Percentiles rank a stretch among this genome's conserved stretches.
Conservation (phyloP, 805 yeast genomes). For the Monosporozyma unispora region DNA sequence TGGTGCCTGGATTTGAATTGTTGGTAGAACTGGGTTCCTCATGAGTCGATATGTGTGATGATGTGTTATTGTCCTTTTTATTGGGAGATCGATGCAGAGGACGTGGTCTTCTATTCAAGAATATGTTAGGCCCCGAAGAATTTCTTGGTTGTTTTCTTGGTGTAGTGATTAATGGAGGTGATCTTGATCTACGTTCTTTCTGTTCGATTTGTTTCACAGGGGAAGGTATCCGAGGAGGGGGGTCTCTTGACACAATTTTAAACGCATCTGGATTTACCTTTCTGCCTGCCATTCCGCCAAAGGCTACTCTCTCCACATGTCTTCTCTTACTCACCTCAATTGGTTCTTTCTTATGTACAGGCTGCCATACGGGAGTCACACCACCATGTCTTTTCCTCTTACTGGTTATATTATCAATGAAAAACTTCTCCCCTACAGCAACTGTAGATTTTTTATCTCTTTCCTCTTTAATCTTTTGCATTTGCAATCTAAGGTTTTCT, state of each 20-base stretch:
- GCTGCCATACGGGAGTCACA: not conserved
- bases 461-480: constrained; percentile 24
- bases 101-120: not conserved
- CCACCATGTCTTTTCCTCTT: not conserved
- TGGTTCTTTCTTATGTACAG: not conserved
- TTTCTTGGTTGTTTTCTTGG: not conserved
- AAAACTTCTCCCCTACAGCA: constrained; percentile 12
- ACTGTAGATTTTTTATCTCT: constrained; percentile 28
- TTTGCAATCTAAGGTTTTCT: constrained; percentile 28
- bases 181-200: not conserved
- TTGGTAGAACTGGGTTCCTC: no score
- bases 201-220: not conserved
- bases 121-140: not conserved
- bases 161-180: not conserved
- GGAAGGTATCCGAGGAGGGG: not conserved
- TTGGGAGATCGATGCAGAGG: not conserved
- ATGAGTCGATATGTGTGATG: not conserved
- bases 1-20: not conserved
- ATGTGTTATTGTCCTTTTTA: not conserved
- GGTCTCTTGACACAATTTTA: not conserved
- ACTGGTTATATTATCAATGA: not conserved
- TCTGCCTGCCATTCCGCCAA: constrained; percentile 26
- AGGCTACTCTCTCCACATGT: constrained; percentile 20
- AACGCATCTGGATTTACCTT: not conserved
- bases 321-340: not conserved